Percentiles rank a stretch among this genome's conserved stretches.
These are phyloP conservation scores for Metarhizium sp. DNA, from an alignment of 2,329 filamentous ascomycete species.

Conservation along the genomic window DNA sequence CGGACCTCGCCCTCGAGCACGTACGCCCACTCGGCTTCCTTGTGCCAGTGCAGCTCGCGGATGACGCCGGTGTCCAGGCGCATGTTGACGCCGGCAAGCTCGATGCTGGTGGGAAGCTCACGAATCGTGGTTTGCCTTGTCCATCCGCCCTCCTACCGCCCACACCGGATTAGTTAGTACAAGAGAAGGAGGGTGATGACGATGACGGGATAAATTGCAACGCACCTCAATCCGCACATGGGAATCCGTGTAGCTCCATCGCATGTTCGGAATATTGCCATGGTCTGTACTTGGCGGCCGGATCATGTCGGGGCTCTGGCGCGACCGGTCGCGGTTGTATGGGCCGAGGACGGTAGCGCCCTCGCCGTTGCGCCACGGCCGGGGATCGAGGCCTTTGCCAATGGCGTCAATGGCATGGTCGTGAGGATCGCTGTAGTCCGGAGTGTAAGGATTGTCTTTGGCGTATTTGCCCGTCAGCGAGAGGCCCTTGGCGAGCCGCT, in stretches of 20 bases:
- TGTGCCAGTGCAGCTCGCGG: constrained; percentile 74
- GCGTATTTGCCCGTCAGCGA: constrained; percentile 32
- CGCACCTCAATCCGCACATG: constrained; percentile 53
- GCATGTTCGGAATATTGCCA: constrained; percentile 60
- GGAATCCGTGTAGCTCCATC: constrained; percentile 61
- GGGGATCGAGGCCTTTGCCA: constrained; percentile 50
- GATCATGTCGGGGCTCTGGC: constrained; percentile 62
- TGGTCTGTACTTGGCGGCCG: constrained; percentile 66
- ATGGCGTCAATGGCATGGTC: constrained; percentile 54
- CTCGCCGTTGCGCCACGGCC: constrained; percentile 54
- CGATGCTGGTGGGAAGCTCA: constrained; percentile 55
- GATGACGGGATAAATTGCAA: neutral
- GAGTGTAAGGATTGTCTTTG: constrained; percentile 44
- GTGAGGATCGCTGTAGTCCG: constrained; percentile 49
- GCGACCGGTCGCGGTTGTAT: constrained; percentile 56
- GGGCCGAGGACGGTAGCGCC: constrained; percentile 61
- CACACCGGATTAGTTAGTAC: constrained; percentile 8
- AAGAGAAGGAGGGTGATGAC: neutral
- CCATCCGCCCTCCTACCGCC: constrained; percentile 60
- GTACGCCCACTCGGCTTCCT: constrained; percentile 71
- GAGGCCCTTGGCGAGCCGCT: constrained; percentile 42
- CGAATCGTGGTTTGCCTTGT: constrained; percentile 62
- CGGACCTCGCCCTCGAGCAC: constrained; percentile 62
- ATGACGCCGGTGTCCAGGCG: constrained; percentile 63
- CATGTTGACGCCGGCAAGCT: constrained; percentile 73